Base-by-base conservation (phyloP, 1,284 basidiomycete species). In the Sporisorium graminicola region DNA sequence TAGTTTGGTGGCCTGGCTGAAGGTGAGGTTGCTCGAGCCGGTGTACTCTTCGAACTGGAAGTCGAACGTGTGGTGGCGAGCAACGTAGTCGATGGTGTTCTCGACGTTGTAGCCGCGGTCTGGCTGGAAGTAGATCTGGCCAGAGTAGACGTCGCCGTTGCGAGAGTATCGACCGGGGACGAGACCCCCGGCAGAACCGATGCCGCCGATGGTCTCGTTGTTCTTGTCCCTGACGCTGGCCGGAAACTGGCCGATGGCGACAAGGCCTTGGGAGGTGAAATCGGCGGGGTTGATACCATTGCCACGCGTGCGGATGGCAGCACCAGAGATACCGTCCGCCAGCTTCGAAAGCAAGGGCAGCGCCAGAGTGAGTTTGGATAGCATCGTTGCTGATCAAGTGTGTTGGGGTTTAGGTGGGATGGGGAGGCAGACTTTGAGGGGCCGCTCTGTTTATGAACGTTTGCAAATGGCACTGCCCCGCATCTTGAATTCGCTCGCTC, bases 71-170 rank as follows among this genome's bases (percentile, higher is more conserved):
- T 90, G 86, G 59, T 89, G 89, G 16, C 90, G 89, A 3, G 87
- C 87, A 79, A 90, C 89, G 74, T 90, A 91, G 84, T 91, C 89
- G 61, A 90, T 87, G 0, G 90, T 90, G 2, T 78, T 86, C 13
- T 65, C 67, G 43, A 71, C 67, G 42, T 88, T 87, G 77, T 87
- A 88, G 29, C 89, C 89, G 27, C 89, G 88, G 81, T 90, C 90
- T 8, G 89, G 89, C 65, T 89, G 88, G 5, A 88, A 86, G 20
- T 89, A 81, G 37, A 90, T 82, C 9, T 87, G 88, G 33, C 89
- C 89, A 16, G 84, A 86, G 80, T 85, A 89, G 14, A 20, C 29
- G 55, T 60, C 54, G 33, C 77, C 74, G 18, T 61, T 62, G 52
- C 56, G 62, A 20, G 64, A 46, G 26, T 54, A 68, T 14, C 59